Evolutionary conservation across 2,329 filamentous ascomycete species (phyloP), one percentile per base, ranked within the genome.

Genomic region (Fusarium caatingaense): DNA sequence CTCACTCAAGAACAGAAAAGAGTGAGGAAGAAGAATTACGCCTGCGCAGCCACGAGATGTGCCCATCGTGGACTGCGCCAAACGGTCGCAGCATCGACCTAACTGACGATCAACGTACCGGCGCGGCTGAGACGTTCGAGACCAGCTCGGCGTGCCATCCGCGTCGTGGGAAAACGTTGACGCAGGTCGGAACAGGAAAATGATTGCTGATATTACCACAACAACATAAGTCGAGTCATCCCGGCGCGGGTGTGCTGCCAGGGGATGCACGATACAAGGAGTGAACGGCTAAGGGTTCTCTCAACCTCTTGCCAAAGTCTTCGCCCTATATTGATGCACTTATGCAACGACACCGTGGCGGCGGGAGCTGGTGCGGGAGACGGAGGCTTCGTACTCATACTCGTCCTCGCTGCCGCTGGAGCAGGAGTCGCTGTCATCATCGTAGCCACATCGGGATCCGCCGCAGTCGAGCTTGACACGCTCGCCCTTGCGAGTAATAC

Each of bases 401-500:
- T 88, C 87, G 76, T 90, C 88, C 69, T 91, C 90, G 76, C 77
- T 83, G 64, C 91, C 91, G 74, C 87, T 91, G 73, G 90, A 93
- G 85, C 91, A 93, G 25, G 67, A 87, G 56, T 84, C 87, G 68
- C 86, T 88, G 66, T 92, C 89, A 76, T 93, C 91, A 71, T 87
- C 88, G 83, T 92, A 96, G 77, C 93, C 93, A 83, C 95, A 98
- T 79, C 93, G 91, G 67, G 90, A 86, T 74, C 95, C 95, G 75
- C 94, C 94, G 78, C 95, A 98, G 88, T 98, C 94, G 80, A 98
- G 90, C 88, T 95, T 96, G 87, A 98, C 92, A 77, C 94, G 91
- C 81, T 97, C 92, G 78, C 94, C 94, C 81, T 91, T 91, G 83
- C 94, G 92, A 71, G 94, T 98, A 85, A 98, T 97, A 76, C 94